Conservation (phyloP, 2,329 filamentous ascomycete species). For the Calonectria crousiana region DNA sequence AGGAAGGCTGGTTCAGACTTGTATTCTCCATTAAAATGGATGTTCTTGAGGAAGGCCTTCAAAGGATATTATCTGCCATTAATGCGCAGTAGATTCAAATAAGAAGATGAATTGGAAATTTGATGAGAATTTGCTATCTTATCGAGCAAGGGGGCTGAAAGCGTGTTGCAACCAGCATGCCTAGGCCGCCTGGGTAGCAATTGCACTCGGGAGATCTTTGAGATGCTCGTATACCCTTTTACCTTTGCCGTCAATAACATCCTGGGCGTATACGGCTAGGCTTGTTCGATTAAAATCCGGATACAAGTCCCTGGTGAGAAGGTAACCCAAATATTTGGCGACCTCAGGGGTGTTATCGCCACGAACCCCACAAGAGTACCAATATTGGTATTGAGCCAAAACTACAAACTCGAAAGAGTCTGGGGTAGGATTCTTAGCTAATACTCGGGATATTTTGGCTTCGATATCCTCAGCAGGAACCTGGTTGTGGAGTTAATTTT, state of each 20-base stretch:
- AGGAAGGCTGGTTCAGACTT: background rate
- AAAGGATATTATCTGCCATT: background rate
- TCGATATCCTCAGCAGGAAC: background rate
- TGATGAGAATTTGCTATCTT: background rate
- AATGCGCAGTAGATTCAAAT: background rate
- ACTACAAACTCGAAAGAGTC: background rate
- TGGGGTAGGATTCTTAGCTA: background rate
- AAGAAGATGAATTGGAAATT: too few relatives aligned
- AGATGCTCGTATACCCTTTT: background rate
- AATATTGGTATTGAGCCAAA: slow-evolving; percentile 47
- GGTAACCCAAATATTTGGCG: background rate
- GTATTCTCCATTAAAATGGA: background rate
- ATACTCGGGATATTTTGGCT: background rate
- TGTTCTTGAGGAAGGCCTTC: background rate
- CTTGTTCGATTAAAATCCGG: background rate
- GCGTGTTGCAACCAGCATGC: background rate
- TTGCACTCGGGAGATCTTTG: too few relatives aligned
- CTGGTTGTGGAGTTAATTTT: background rate
- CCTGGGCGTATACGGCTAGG: background rate
- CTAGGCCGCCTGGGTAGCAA: background rate
- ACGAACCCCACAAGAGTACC: slow-evolving; percentile 53
- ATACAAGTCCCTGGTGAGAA: background rate
- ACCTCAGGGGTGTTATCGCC: background rate
- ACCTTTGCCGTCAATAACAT: background rate
- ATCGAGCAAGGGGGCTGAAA: too few relatives aligned